Evolutionary conservation across 2,329 filamentous ascomycete genomes (phyloP), one percentile per base, ranked within the genome.

Genomic region (Penicillium sp.): DNA sequence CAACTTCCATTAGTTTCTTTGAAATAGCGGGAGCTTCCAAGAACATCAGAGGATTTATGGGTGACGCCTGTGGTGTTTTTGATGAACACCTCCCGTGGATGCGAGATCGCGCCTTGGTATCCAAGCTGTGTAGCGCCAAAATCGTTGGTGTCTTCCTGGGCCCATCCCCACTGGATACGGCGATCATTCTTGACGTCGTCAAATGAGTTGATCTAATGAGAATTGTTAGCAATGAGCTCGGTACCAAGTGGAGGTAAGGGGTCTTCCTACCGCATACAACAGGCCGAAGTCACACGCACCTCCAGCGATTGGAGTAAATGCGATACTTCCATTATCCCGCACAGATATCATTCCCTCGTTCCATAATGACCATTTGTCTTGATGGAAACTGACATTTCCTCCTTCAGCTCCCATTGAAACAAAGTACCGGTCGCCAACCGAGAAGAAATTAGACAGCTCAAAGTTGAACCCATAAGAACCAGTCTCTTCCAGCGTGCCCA

Each of bases 371-470:
- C 58, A 62, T 23, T 52, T 57, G 1, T 53, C 50, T 25, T 58
- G 53, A 29, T 60, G 58, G 44, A 60, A 62, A 19, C 58, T 60
- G 16, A 54, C 53, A 23, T 60, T 53, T 7, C 58, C 60, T 8
- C 60, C 60, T n/a, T 60, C 60, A 4, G 58, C 58, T 33, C 60
- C 60, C 60, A 62, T 62, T 11, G 46, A 60, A 14, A 61, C 58
- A 44, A 62, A 62, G 44, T 60, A 62, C 8, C 58, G 53, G 26
- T 60, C 58, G 0, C 47, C 60, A 19, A 62, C 47, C 1, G 54
- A 60, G 53, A 58, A 62, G 51, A 62, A 62, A 21, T 62, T 62
- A 11, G 60, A 60, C 5, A 62, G 37, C 19, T 62, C 60, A n/a
- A 62, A 62, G 37, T 62, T 62, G 44, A 62, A 62, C 4, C 52